Percentiles rank a stretch among this genome's conserved stretches.
Evolutionary conservation across 1,284 basidiomycete genomes (phyloP).

Genomic region (Pyrrhoderma noxium): DNA sequence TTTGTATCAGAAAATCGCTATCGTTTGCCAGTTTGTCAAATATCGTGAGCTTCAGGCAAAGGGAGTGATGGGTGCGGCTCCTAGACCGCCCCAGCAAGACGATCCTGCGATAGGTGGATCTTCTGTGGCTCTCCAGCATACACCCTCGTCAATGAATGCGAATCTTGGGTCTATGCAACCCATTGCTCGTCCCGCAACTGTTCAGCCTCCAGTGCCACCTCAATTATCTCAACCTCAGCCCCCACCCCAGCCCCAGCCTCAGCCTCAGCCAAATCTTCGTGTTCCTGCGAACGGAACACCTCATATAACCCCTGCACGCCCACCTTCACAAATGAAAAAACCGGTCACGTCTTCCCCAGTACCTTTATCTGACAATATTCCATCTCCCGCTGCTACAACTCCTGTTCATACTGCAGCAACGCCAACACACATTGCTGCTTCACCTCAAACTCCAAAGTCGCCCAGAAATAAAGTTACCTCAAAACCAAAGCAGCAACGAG

Average conservation of each 20-base stretch:
- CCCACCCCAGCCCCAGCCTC: too few relatives aligned
- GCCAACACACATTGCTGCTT: constrained; percentile 23
- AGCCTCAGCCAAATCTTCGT: constrained; percentile 9
- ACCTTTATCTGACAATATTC: not conserved
- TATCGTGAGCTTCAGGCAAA: not conserved
- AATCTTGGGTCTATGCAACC: not conserved
- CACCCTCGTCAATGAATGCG: not conserved
- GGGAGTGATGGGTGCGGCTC: not conserved
- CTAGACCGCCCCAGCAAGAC: not conserved
- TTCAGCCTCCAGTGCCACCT: constrained; percentile 4
- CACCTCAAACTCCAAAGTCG: constrained; percentile 32
- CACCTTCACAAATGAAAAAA: constrained; percentile 7
- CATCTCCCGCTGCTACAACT: constrained; percentile 17
- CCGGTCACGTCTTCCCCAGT: not conserved
- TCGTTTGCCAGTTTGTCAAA: not conserved
- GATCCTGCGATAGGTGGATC: not conserved
- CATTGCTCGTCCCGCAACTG: constrained; percentile 15
- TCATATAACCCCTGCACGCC: constrained; percentile 10
- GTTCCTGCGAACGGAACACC: constrained; percentile 4
- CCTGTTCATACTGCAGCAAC: constrained; percentile 33
- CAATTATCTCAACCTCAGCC: too few relatives aligned
- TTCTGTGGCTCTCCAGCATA: not conserved
- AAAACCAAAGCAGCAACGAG: constrained; percentile 30
- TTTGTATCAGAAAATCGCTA: too few relatives aligned
- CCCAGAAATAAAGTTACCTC: constrained; percentile 33